Evolutionary conservation across 306 rosid genomes (phyloP).

Genomic region (Acacia crassicarpa): DNA sequence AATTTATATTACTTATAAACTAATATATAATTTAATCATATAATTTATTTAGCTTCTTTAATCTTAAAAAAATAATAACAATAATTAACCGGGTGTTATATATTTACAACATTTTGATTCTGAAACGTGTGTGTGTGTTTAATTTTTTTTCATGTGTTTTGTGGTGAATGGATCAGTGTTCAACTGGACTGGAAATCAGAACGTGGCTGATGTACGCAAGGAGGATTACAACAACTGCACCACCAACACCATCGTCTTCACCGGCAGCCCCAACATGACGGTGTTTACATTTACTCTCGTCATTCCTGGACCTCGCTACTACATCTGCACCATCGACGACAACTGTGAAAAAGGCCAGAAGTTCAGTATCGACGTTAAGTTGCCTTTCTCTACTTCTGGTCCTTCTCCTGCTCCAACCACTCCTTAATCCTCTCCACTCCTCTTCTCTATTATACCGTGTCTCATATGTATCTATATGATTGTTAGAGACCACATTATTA

Average conservation of each 20-base stretch:
- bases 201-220: background rate
- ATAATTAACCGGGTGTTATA: too few species aligned
- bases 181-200: conserved; percentile 28
- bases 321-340: conserved; percentile 31
- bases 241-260: background rate
- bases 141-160: background rate
- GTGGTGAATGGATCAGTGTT: conserved; percentile 30
- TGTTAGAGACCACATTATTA: too few species aligned
- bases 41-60: too few species aligned
- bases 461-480: too few species aligned
- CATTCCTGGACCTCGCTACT: background rate
- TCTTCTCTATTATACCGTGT: too few species aligned
- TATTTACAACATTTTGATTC: too few species aligned
- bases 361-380: conserved; percentile 32
- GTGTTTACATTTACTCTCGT: background rate
- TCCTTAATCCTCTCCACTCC: too few species aligned
- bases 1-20: too few species aligned
- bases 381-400: background rate
- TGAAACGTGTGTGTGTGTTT: too few species aligned
- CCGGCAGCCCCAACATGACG: background rate
- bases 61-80: too few species aligned
- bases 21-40: too few species aligned
- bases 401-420: background rate
- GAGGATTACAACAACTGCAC: conserved; percentile 28
- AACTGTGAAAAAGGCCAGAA: conserved; percentile 42